Percentiles rank a stretch among this genome's conserved stretches.
phyloP scores from a whole-genome alignment of 1,284 basidiomycete genomes.

The Coriolopsis trogii region DNA sequence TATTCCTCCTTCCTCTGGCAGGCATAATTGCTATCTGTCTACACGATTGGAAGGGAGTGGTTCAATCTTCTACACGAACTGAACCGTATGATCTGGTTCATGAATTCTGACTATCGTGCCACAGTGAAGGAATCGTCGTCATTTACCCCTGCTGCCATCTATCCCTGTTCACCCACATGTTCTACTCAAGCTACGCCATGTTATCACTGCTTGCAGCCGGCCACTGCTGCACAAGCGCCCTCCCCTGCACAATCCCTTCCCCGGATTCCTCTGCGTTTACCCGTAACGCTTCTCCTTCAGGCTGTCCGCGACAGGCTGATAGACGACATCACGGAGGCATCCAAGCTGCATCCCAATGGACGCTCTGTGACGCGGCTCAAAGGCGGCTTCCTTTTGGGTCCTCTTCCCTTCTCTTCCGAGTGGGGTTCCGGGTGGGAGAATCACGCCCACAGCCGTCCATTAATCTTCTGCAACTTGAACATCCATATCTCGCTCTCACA shows the following conservation, averaged over 20 bases:
- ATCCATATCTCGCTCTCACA: slow-evolving; percentile 45
- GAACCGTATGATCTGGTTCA: neutral
- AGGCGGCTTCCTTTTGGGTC: slow-evolving; percentile 61
- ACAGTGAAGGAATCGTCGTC: slow-evolving; percentile 29
- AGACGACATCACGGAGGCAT: slow-evolving; percentile 53
- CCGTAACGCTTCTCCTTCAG: slow-evolving; percentile 47
- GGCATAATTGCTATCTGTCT: too few species aligned
- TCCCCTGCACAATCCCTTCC: slow-evolving; percentile 42
- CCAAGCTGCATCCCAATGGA: slow-evolving; percentile 25
- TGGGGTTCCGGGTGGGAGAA: slow-evolving; percentile 69
- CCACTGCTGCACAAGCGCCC: slow-evolving; percentile 5
- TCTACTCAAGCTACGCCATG: slow-evolving; percentile 46
- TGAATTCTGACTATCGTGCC: slow-evolving; percentile 14
- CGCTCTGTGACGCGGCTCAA: slow-evolving; percentile 46
- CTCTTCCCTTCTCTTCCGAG: slow-evolving; percentile 45
- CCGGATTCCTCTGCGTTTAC: slow-evolving; percentile 44
- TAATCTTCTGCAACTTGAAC: slow-evolving; percentile 63
- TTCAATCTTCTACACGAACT: too few species aligned
- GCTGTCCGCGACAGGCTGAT: slow-evolving; percentile 55
- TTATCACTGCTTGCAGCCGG: slow-evolving; percentile 38
- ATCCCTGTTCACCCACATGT: slow-evolving; percentile 55
- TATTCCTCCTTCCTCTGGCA: neutral
- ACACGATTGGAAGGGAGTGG: too few species aligned
- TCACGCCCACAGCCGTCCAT: slow-evolving; percentile 49
- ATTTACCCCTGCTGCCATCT: slow-evolving; percentile 52